phyloP scores from a whole-genome alignment of 1,139 yeast species.

The Spencermartinsiella ligniputridi region DNA sequence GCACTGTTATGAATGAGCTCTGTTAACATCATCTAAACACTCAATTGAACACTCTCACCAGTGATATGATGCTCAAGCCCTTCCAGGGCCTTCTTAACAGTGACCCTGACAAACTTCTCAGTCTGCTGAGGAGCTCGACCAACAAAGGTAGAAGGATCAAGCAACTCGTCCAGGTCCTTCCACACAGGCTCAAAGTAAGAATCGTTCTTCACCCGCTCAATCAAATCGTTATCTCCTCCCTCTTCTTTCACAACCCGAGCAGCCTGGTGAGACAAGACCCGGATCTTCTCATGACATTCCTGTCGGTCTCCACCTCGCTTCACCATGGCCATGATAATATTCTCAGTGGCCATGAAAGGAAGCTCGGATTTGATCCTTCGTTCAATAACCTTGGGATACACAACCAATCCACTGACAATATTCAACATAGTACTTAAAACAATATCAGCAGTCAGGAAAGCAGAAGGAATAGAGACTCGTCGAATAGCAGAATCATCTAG shows the following conservation, averaged over 20 bases:
- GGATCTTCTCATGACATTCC: slow-evolving; percentile 95
- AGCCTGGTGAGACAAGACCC: slow-evolving; percentile 96
- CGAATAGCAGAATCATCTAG: slow-evolving; percentile 97
- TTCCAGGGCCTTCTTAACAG: slow-evolving; percentile 77
- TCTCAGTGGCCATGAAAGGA: slow-evolving; percentile 99
- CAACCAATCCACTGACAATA: slow-evolving; percentile 92
- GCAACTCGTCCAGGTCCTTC: slow-evolving; percentile 69
- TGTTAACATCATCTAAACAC: no score
- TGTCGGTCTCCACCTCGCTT: slow-evolving; percentile 97
- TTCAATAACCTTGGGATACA: slow-evolving; percentile 96
- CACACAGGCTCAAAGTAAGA: slow-evolving; percentile 88
- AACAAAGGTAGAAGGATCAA: slow-evolving; percentile 91
- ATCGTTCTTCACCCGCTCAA: slow-evolving; percentile 77
- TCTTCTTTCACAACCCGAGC: slow-evolving; percentile 95
- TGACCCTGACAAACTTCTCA: slow-evolving; percentile 80
- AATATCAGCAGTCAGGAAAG: slow-evolving; percentile 94
- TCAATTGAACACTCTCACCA: slow-evolving; percentile 53
- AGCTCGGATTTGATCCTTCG: slow-evolving; percentile 92
- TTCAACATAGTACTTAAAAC: slow-evolving; percentile 83
- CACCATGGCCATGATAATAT: slow-evolving; percentile 99
- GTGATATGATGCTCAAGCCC: slow-evolving; percentile 61
- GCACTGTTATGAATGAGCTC: no score
- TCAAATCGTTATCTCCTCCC: slow-evolving; percentile 97
- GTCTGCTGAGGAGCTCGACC: slow-evolving; percentile 99
- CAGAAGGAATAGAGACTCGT: slow-evolving; percentile 94